phyloP scores from a whole-genome alignment of 202 grass and related monocot species.

The Digitaria exilis region DNA sequence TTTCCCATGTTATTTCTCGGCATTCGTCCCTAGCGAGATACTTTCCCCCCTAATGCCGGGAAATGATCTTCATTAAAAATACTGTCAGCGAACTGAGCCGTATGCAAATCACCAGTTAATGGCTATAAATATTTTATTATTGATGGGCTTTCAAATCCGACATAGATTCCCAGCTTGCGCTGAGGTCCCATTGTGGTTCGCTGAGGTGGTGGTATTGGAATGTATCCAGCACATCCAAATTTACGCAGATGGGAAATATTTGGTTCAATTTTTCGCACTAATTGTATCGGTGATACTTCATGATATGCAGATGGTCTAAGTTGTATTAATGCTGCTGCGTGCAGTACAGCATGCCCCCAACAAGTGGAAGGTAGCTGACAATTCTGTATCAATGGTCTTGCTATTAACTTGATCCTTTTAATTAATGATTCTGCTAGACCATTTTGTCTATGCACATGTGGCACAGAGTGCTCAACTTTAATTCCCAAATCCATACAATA shows the following conservation, averaged over 20 bases:
- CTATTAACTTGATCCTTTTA: constrained; percentile 16
- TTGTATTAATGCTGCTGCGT: not conserved
- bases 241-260: not conserved
- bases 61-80: not conserved
- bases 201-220: not conserved
- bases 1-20: not conserved
- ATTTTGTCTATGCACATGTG: not conserved
- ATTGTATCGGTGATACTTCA: not conserved
- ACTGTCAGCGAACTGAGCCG: not conserved
- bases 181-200: not conserved
- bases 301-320: not conserved
- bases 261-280: constrained; percentile 3
- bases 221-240: constrained; percentile 14
- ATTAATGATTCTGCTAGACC: not conserved
- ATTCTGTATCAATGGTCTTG: not conserved
- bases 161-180: not conserved
- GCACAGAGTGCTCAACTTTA: not conserved
- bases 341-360: not conserved
- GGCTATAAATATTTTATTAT: not conserved
- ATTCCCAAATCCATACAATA: not conserved
- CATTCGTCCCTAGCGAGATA: not conserved
- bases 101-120: not conserved
- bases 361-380: not conserved
- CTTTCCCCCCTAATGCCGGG: not conserved
- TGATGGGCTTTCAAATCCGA: too few species aligned